Conservation (phyloP, 1,284 basidiomycete species). For the Exsudoporus floridanus region DNA sequence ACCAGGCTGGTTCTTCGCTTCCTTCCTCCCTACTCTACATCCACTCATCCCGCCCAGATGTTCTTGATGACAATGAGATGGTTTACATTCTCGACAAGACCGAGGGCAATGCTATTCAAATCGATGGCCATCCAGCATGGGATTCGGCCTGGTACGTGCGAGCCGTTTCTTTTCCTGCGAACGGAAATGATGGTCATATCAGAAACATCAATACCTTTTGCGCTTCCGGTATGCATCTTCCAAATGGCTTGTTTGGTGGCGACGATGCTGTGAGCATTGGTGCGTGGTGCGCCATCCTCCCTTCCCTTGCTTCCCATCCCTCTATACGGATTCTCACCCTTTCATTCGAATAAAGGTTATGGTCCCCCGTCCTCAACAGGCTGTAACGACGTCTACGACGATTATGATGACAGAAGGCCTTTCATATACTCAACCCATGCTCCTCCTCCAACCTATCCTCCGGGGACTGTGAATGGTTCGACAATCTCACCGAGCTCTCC, state of each 20-base stretch:
- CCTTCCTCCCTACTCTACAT: accelerated
- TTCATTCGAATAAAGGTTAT: constrained; percentile 31
- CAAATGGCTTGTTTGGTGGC: constrained; percentile 65
- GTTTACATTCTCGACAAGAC: constrained; percentile 63
- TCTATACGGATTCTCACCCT: no score
- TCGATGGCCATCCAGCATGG: constrained; percentile 58
- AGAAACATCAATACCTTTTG: constrained; percentile 40
- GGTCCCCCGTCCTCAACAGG: constrained; percentile 28
- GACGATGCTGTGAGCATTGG: constrained; percentile 71
- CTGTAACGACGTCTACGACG: constrained; percentile 60
- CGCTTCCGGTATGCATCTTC: constrained; percentile 73
- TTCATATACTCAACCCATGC: constrained; percentile 76
- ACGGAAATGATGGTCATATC: background rate
- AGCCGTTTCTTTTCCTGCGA: constrained; percentile 21
- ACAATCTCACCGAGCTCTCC: constrained; percentile 62
- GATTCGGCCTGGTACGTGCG: constrained; percentile 49
- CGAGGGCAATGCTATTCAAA: constrained; percentile 57
- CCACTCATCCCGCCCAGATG: constrained; percentile 36
- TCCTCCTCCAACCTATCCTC: constrained; percentile 46
- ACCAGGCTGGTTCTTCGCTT: no score
- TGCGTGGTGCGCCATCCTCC: constrained; percentile 8
- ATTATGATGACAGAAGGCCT: constrained; percentile 53
- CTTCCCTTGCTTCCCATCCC: no score
- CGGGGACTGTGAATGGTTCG: constrained; percentile 72
- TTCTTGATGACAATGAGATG: constrained; percentile 53